These are phyloP conservation scores for Talaromyces liani DNA, from an alignment of 495 filamentous ascomycete genomes.

Conservation along the genomic window DNA sequence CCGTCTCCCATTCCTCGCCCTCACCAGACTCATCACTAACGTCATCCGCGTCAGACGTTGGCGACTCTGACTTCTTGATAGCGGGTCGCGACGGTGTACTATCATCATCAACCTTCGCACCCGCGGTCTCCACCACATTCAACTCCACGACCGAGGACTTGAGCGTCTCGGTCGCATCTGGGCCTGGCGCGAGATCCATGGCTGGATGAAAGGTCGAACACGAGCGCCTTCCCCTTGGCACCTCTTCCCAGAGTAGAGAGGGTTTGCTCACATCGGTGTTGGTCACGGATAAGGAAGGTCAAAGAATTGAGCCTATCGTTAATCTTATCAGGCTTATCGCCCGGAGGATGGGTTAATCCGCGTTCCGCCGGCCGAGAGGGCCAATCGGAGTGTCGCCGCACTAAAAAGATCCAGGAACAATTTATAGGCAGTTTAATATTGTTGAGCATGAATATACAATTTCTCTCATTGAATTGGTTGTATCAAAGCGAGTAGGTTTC, in stretches of 20 bases:
- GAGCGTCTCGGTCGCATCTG: conserved; percentile 28
- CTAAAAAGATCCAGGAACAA: conserved; percentile 8
- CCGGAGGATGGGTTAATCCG: conserved; percentile 25
- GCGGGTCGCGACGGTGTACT: conserved; percentile 9
- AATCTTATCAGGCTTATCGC: conserved; percentile 6
- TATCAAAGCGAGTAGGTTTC: neutral
- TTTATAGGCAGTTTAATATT: neutral
- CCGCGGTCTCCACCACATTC: conserved; percentile 30
- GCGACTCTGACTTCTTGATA: conserved; percentile 19
- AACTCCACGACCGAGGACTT: conserved; percentile 40
- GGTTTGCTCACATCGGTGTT: conserved; percentile 25
- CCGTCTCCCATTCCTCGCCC: conserved; percentile 57
- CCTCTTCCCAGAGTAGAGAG: conserved; percentile 20
- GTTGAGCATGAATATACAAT: neutral
- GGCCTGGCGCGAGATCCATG: conserved; percentile 38
- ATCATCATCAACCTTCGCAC: neutral
- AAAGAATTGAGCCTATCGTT: neutral
- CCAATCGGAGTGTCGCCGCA: conserved; percentile 11
- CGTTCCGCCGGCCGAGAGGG: conserved; percentile 14
- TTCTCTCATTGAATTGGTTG: neutral
- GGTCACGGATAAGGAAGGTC: conserved; percentile 1
- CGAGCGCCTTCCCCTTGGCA: conserved; percentile 9
- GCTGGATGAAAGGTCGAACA: conserved; percentile 24
- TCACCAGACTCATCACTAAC: conserved; percentile 56
- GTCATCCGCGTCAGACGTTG: conserved; percentile 40